Evolutionary conservation across 345 rosid genomes (phyloP), one percentile per base, ranked within the genome.

Genomic region (Mangifera indica): DNA sequence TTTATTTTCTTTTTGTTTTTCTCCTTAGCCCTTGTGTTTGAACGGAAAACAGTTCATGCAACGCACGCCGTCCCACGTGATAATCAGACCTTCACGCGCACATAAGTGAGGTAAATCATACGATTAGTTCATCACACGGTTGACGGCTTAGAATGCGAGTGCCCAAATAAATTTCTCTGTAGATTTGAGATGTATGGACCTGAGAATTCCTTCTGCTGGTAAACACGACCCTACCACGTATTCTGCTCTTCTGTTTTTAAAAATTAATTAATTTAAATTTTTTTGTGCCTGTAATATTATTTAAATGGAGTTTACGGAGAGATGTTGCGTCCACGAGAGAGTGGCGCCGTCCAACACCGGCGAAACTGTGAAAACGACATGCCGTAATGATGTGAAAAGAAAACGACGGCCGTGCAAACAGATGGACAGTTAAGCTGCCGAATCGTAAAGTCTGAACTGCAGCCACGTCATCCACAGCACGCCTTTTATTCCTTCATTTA

Each of bases 341-440:
- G 32, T 22, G 42, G 55, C 71, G 77, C 84, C 86, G 76, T 63
- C 80, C 67, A 45, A 52, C 53, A 74, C 73, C 82, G 78, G 82
- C 76, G 10, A 62, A 25, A 17, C n/a, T 17, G 61, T 60, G 2
- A 61, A 66, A 60, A 60, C 0, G 72, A 72, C 83, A 49, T 66
- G 81, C 76, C 81, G 76, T 62, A 21, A 72, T 48, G 34, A 63
- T 55, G 32, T 29, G 2, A 3, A 8, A 0, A 34, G 46, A 49
- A 34, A 67, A 13, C 45, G 67, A 48, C 76, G 49, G 63, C 51
- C 71, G 83, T 76, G 32, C 13, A 0, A 18, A 55, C 61, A 70
- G 60, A 22, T n/a, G 10, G 58, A 60, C 49, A 25, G 70, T 73
- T 70, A 45, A 32, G 34, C 34, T 17, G 70, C 70, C 54, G 70